phyloP scores from a whole-genome alignment of 495 filamentous ascomycete genomes.

The Aspergillus affinis region DNA sequence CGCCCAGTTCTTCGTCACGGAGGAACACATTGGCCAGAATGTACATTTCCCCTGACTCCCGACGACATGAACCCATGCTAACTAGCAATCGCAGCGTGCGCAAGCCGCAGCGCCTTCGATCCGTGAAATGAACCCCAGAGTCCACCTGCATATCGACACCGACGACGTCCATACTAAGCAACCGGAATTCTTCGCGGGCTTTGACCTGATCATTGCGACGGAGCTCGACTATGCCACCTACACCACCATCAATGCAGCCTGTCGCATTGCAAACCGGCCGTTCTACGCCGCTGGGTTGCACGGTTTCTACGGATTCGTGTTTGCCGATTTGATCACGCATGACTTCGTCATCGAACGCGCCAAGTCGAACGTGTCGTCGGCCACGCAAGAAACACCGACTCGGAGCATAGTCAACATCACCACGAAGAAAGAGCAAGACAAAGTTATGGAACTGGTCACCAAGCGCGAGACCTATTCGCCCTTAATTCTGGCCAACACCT shows the following conservation, averaged over 20 bases:
- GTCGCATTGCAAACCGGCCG: slow-evolving; percentile 67
- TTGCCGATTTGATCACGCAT: slow-evolving; percentile 86
- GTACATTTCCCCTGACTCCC: slow-evolving; percentile 36
- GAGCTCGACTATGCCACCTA: slow-evolving; percentile 74
- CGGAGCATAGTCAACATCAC: slow-evolving; percentile 69
- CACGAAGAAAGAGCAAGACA: slow-evolving; percentile 70
- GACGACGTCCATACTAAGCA: slow-evolving; percentile 61
- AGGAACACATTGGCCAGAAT: slow-evolving; percentile 73
- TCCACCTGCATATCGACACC: slow-evolving; percentile 70
- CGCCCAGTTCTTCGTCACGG: slow-evolving; percentile 82
- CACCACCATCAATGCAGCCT: slow-evolving; percentile 76
- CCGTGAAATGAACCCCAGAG: slow-evolving; percentile 85
- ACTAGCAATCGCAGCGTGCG: slow-evolving; percentile 58
- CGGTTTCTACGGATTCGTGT: slow-evolving; percentile 92
- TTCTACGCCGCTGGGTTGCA: slow-evolving; percentile 90
- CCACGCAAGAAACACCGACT: slow-evolving; percentile 70
- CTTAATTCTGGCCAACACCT: slow-evolving; percentile 73
- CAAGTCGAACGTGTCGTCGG: slow-evolving; percentile 70
- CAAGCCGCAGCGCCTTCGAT: slow-evolving; percentile 77
- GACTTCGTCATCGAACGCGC: slow-evolving; percentile 84
- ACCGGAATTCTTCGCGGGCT: slow-evolving; percentile 70
- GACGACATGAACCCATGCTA: not conserved
- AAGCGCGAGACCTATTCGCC: slow-evolving; percentile 89
- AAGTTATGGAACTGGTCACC: slow-evolving; percentile 83
- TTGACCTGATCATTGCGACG: slow-evolving; percentile 88